These are phyloP conservation scores for Kodamaea laetipori DNA, from an alignment of 805 yeast species.

Conservation along the genomic window DNA sequence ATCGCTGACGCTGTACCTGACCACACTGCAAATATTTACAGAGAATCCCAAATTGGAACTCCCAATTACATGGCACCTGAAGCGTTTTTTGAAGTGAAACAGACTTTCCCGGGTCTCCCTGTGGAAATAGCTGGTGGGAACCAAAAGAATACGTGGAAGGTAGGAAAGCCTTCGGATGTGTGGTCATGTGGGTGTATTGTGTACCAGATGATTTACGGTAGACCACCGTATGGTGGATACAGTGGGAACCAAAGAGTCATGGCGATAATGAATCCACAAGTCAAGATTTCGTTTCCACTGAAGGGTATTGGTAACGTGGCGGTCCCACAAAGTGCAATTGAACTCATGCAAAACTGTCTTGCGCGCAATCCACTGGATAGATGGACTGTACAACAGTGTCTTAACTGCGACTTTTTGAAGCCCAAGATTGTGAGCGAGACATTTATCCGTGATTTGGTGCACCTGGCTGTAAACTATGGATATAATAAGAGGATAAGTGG, in stretches of 20 bases:
- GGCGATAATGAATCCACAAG: conserved; percentile 85
- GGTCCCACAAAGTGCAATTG: conserved; percentile 72
- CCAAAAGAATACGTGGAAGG: conserved; percentile 56
- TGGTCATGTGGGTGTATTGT: conserved; percentile 98
- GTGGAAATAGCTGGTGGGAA: conserved; percentile 5
- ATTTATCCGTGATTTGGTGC: conserved; percentile 69
- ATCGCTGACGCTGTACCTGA: conserved; percentile 94
- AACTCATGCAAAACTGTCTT: conserved; percentile 71
- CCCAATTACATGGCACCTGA: conserved; percentile 99
- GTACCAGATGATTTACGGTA: conserved; percentile 93
- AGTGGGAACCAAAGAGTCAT: conserved; percentile 74
- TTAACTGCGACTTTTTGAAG: conserved; percentile 64
- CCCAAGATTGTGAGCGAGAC: conserved; percentile 73
- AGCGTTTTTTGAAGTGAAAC: conserved; percentile 67
- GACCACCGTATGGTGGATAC: conserved; percentile 83
- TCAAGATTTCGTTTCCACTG: conserved; percentile 66
- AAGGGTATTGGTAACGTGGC: conserved; percentile 58
- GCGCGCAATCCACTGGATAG: conserved; percentile 69
- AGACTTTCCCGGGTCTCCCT: conserved; percentile 28
- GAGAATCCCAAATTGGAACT: conserved; percentile 92
- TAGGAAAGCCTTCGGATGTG: conserved; percentile 92
- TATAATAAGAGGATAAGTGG: conserved; percentile 41
- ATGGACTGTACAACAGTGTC: conserved; percentile 61
- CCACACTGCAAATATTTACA: conserved; percentile 83
- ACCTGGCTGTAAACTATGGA: conserved; percentile 78